Evolutionary conservation across 139 green algal genomes (phyloP), one percentile per base, ranked within the genome.

Genomic region (Gonium pectorale): DNA sequence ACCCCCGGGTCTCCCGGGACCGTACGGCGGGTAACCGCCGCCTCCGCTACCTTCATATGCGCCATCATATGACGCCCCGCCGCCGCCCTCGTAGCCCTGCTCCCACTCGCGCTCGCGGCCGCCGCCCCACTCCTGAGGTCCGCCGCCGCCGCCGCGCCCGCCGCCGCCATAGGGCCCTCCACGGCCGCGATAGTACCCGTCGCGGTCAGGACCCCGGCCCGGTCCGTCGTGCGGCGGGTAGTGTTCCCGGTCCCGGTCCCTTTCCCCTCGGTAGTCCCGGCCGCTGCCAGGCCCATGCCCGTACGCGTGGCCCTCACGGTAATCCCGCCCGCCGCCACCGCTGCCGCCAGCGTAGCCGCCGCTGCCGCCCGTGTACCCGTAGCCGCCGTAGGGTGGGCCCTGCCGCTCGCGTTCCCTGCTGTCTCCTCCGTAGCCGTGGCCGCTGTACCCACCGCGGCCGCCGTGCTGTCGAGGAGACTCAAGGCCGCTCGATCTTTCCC

Each of bases 41-140:
- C 52, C 37, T 15, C 8, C 29, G 6, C 44, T n/a, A 5, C 43
- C n/a, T n/a, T n/a, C n/a, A n/a, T n/a, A n/a, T n/a, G n/a, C 67
- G 5, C 40, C 70, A 8, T 66, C 70, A 33, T 79, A 79, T n/a
- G n/a, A n/a, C 3, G 62, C 15, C n/a, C n/a, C 49, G 31, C 71
- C 71, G 71, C 62, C 62, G 6, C 43, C 70, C 6, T 79, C 70
- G 46, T 66, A 79, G 5, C 46, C 70, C 5, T 31, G n/a, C 31
- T 79, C 70, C 46, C 70, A 79, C 15, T 79, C 70, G 19, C 70
- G 46, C 70, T 79, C 70, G 15, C 46, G 33, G 31, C 68, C 27
- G 68, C 68, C 62, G 31, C 35, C 46, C 70, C 70, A 79, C 15
- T 64, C 70, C 46, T 66, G 46, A 1, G 46, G 33, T 31, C 70